Percentiles rank a stretch among this genome's conserved stretches.
phyloP scores from a whole-genome alignment of 805 yeast genomes.

The Wickerhamiella allomyrinae region DNA sequence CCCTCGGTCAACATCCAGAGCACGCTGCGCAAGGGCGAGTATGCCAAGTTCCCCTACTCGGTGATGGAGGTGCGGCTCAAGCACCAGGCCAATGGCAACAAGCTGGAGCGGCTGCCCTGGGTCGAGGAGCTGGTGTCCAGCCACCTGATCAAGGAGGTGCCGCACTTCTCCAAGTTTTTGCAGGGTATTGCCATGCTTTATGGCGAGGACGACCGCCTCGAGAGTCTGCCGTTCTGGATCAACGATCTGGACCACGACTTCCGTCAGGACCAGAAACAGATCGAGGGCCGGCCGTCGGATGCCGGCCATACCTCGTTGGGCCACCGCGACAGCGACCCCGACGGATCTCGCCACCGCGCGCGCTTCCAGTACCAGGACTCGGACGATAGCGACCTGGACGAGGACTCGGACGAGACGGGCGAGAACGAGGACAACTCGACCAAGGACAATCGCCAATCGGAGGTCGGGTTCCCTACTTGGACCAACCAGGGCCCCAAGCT shows the following conservation, averaged over 20 bases:
- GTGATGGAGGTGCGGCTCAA: constrained; percentile 76
- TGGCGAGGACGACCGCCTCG: constrained; percentile 81
- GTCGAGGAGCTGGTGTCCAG: constrained; percentile 70
- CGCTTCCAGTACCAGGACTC: constrained; percentile 21
- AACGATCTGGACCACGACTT: constrained; percentile 53
- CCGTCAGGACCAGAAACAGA: constrained; percentile 33
- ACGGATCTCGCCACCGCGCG: background rate
- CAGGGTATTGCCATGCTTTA: constrained; percentile 85
- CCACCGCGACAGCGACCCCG: background rate
- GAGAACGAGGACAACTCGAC: constrained; percentile 5
- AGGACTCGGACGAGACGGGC: constrained; percentile 32
- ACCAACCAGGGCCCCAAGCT: constrained; percentile 15
- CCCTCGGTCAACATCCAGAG: constrained; percentile 56
- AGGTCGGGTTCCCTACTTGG: constrained; percentile 20
- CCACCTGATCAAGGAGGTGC: constrained; percentile 83
- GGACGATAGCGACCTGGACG: constrained; percentile 39
- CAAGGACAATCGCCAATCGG: background rate
- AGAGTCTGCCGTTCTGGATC: constrained; percentile 86
- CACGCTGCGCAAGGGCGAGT: constrained; percentile 75
- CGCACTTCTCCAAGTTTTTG: constrained; percentile 80
- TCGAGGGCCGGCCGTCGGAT: background rate
- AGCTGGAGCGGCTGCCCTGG: constrained; percentile 38
- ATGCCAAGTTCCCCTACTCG: constrained; percentile 52
- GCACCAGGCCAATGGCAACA: constrained; percentile 27
- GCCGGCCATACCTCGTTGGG: background rate